Evolutionary conservation across 495 filamentous ascomycete genomes (phyloP).

Genomic region (Bryoglossum gracile): DNA sequence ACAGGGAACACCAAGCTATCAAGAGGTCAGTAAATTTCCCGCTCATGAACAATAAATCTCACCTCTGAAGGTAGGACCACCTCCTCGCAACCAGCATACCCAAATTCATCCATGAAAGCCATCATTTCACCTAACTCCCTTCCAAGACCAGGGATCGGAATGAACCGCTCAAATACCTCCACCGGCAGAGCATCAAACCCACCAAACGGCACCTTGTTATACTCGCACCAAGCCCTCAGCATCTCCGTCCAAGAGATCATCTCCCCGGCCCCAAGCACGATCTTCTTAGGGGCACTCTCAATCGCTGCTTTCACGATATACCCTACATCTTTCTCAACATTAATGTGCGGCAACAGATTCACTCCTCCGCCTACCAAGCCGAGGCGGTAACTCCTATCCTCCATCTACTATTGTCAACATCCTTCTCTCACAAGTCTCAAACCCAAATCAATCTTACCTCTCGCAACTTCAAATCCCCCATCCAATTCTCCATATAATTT

Average conservation of each 20-base stretch:
- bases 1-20: slow-evolving; percentile 24
- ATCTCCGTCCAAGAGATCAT: slow-evolving; percentile 11
- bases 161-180: slow-evolving; percentile 1
- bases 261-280: slow-evolving; percentile 6
- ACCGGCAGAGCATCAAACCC: slow-evolving; percentile 9
- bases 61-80: slow-evolving; percentile 14
- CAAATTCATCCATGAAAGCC: slow-evolving; percentile 29
- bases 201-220: slow-evolving; percentile 5
- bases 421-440: background rate
- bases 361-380: background rate
- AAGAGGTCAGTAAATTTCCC: background rate
- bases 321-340: slow-evolving; percentile 3
- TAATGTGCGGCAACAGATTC: slow-evolving; percentile 6
- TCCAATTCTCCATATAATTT: slow-evolving; percentile 17
- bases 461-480: slow-evolving; percentile 1
- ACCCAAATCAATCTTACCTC: slow-evolving; percentile 12
- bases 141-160: slow-evolving; percentile 19
- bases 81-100: slow-evolving; percentile 30
- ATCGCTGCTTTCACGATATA: slow-evolving; percentile 9
- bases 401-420: slow-evolving; percentile 6
- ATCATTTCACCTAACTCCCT: slow-evolving; percentile 30
- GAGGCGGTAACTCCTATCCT: slow-evolving; percentile 7
- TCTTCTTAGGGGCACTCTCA: slow-evolving; percentile 9
- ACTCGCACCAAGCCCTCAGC: slow-evolving; percentile 11
- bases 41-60: slow-evolving; percentile 1